These are phyloP conservation scores for Myxozyma neotropica DNA, from an alignment of 805 yeast species.

Conservation along the genomic window DNA sequence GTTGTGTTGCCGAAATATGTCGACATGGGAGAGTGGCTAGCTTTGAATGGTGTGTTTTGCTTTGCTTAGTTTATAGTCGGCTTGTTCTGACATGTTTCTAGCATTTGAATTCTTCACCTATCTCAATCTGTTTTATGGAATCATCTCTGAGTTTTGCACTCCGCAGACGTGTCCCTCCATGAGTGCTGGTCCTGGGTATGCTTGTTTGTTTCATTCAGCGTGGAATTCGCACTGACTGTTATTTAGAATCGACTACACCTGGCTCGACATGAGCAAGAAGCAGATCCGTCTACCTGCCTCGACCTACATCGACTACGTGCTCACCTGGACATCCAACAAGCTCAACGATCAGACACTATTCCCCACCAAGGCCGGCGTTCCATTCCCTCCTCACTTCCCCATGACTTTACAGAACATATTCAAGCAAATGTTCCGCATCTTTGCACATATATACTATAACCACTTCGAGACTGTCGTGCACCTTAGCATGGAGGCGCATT, in stretches of 20 bases:
- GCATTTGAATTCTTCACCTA: constrained; percentile 87
- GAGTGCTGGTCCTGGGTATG: constrained; percentile 87
- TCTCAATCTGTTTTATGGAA: constrained; percentile 83
- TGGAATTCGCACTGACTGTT: neutral
- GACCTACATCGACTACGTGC: constrained; percentile 88
- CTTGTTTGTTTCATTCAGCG: too few species aligned
- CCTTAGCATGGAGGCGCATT: constrained; percentile 90
- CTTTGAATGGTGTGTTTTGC: constrained; percentile 58
- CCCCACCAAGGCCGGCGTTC: constrained; percentile 74
- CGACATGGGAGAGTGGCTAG: constrained; percentile 94
- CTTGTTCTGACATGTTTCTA: constrained; percentile 3
- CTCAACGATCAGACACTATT: constrained; percentile 86
- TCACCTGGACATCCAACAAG: constrained; percentile 86
- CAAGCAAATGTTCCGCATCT: constrained; percentile 90
- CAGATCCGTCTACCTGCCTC: constrained; percentile 86
- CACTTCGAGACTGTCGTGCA: constrained; percentile 95
- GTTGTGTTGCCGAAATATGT: constrained; percentile 95
- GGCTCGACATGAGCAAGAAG: constrained; percentile 83
- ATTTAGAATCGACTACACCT: constrained; percentile 71
- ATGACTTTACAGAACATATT: constrained; percentile 84
- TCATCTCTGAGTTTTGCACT: constrained; percentile 87
- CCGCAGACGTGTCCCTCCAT: constrained; percentile 88
- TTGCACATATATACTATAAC: constrained; percentile 92
- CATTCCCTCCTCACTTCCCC: constrained; percentile 84
- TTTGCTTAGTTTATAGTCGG: neutral